phyloP scores from a whole-genome alignment of 345 rosid genomes.

The Salix viminalis region DNA sequence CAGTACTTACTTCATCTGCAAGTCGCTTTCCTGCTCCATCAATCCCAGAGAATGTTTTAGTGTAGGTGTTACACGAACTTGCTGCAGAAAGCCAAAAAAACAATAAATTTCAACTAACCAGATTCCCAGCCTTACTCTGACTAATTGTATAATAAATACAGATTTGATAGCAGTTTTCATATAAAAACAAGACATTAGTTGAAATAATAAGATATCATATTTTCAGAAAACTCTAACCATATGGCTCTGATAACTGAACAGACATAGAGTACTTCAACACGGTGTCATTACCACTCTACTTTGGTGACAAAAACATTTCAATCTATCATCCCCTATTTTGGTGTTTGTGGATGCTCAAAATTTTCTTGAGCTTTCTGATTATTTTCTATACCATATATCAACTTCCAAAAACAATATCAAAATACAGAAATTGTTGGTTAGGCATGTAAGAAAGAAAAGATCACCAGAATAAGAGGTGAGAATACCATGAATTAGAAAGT shows the following conservation, averaged over 20 bases:
- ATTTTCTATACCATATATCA: neutral
- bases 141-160: neutral
- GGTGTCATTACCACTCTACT: neutral
- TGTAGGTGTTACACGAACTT: constrained; percentile 73
- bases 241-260: neutral
- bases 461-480: neutral
- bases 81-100: constrained; percentile 43
- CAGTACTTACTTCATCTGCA: constrained; percentile 77
- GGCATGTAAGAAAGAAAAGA: neutral
- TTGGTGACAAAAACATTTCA: neutral
- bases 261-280: neutral
- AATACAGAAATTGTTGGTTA: neutral
- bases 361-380: neutral
- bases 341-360: neutral
- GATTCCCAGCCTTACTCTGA: neutral
- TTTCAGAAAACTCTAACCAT: neutral
- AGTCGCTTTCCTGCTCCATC: constrained; percentile 94
- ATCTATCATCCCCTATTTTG: neutral
- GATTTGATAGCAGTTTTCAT: neutral
- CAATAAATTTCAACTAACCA: constrained; percentile 6
- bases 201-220: neutral
- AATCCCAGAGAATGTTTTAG: constrained; percentile 80
- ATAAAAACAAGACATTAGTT: neutral
- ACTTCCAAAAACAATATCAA: neutral
- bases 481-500: constrained; percentile 79